phyloP scores from a whole-genome alignment of 1,284 basidiomycete genomes.

The Moesziomyces antarcticus region DNA sequence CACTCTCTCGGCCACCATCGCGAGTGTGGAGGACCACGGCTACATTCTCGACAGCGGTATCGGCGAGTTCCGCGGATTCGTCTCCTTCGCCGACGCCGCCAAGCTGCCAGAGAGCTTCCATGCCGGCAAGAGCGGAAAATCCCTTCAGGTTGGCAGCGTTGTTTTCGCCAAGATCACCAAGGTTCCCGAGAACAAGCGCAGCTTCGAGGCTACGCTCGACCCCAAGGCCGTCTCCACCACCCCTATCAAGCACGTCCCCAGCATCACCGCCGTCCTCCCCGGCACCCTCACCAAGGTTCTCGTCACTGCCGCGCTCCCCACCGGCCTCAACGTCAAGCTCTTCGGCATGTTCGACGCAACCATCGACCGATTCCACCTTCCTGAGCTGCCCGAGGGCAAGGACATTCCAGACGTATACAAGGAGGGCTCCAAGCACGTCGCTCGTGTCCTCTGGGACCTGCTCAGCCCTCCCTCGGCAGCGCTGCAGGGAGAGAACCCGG shows the following conservation, averaged over 20 bases:
- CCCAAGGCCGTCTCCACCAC: conserved; percentile 53
- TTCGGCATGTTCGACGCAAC: conserved; percentile 94
- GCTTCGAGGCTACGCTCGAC: conserved; percentile 63
- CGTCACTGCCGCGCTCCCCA: conserved; percentile 81
- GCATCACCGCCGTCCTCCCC: conserved; percentile 84
- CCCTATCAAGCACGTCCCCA: conserved; percentile 33
- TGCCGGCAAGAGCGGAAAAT: conserved; percentile 41
- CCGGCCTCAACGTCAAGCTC: conserved; percentile 88
- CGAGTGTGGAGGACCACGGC: conserved; percentile 92
- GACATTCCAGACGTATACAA: conserved; percentile 67
- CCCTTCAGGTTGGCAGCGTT: conserved; percentile 66
- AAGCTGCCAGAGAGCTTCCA: conserved; percentile 47
- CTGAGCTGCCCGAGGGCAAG: conserved; percentile 59
- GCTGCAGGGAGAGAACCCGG: conserved; percentile 41
- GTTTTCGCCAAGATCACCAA: conserved; percentile 63
- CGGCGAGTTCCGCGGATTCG: conserved; percentile 63
- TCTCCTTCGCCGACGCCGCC: conserved; percentile 47
- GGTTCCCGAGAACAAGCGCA: conserved; percentile 66
- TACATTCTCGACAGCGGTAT: conserved; percentile 87
- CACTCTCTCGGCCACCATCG: conserved; percentile 65
- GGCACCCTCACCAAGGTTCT: conserved; percentile 86
- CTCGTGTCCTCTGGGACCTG: conserved; percentile 80
- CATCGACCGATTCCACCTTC: conserved; percentile 84
- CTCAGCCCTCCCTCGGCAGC: conserved; percentile 40
- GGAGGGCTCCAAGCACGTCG: conserved; percentile 80